Conservation (phyloP, 1,284 basidiomycete genomes). For the Ganoderma sinense region DNA sequence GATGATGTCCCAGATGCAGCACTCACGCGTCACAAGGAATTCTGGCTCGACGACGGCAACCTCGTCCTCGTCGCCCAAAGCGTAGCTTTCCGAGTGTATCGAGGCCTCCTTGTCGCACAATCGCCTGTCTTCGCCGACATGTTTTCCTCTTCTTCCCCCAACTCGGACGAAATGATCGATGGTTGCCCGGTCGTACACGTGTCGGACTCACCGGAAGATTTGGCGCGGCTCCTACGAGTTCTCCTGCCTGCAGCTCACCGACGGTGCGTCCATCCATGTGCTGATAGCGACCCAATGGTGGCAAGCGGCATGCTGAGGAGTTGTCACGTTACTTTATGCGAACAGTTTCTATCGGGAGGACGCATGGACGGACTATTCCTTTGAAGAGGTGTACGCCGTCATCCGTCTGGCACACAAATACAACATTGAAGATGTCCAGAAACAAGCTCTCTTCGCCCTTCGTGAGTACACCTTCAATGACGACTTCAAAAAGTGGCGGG, state of each 20-base stretch:
- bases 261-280: not conserved
- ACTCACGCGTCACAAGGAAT: not conserved
- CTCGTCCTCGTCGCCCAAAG: constrained; percentile 17
- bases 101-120: constrained; percentile 18
- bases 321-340: too few relatives aligned
- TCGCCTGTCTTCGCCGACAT: constrained; percentile 30
- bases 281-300: not conserved
- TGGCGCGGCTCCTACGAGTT: constrained; percentile 11
- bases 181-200: constrained; percentile 26
- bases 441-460: not conserved
- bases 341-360: not conserved
- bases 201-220: constrained; percentile 20
- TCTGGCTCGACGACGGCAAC: constrained; percentile 18
- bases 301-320: not conserved
- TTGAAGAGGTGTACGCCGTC: constrained; percentile 1
- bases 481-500: not conserved
- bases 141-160: constrained; percentile 20
- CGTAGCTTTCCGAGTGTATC: constrained; percentile 19
- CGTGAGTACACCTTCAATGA: not conserved
- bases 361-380: not conserved
- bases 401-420: constrained; percentile 8
- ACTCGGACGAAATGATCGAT: constrained; percentile 10
- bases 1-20: not conserved
- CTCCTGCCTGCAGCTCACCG: constrained; percentile 1
- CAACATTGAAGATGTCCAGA: not conserved